Conservation (phyloP, 495 filamentous ascomycete genomes). For the Xylaria scruposa region DNA sequence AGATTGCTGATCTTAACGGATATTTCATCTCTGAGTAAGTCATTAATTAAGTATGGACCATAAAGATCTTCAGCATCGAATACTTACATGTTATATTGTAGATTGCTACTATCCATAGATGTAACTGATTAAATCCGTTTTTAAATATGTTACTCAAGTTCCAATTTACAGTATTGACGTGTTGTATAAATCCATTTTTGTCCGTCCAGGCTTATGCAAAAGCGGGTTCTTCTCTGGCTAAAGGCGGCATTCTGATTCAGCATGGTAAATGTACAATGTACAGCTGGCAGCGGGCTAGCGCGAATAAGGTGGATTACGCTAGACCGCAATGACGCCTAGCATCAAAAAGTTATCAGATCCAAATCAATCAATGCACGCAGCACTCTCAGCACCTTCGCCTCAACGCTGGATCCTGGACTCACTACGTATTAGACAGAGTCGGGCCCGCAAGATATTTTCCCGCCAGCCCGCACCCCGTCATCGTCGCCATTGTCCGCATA, state of each 20-base stretch:
- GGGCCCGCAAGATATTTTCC: slow-evolving; percentile 20
- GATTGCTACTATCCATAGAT: too few relatives aligned
- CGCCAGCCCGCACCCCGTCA: slow-evolving; percentile 9
- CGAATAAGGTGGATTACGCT: slow-evolving; percentile 5
- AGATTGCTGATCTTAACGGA: not conserved
- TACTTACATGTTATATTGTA: not conserved
- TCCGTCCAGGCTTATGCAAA: too few relatives aligned
- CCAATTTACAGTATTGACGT: not conserved
- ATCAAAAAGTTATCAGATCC: slow-evolving; percentile 29
- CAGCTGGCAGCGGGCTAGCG: slow-evolving; percentile 10
- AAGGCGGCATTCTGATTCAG: too few relatives aligned
- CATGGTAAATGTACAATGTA: too few relatives aligned
- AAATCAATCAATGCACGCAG: slow-evolving; percentile 20
- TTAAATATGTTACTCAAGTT: too few relatives aligned
- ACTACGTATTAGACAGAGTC: not conserved
- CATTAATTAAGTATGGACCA: too few relatives aligned
- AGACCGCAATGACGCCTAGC: slow-evolving; percentile 10
- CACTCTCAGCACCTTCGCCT: slow-evolving; percentile 5
- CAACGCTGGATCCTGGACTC: slow-evolving; percentile 8
- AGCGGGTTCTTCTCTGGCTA: too few relatives aligned
- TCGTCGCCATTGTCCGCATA: slow-evolving; percentile 5
- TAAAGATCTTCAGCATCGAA: not conserved
- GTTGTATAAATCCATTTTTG: too few relatives aligned
- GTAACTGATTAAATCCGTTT: not conserved
- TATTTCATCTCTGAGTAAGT: not conserved